Evolutionary conservation across 1,284 basidiomycete species (phyloP), one percentile per base, ranked within the genome.

Genomic region (Cutaneotrichosporon dermatis): DNA sequence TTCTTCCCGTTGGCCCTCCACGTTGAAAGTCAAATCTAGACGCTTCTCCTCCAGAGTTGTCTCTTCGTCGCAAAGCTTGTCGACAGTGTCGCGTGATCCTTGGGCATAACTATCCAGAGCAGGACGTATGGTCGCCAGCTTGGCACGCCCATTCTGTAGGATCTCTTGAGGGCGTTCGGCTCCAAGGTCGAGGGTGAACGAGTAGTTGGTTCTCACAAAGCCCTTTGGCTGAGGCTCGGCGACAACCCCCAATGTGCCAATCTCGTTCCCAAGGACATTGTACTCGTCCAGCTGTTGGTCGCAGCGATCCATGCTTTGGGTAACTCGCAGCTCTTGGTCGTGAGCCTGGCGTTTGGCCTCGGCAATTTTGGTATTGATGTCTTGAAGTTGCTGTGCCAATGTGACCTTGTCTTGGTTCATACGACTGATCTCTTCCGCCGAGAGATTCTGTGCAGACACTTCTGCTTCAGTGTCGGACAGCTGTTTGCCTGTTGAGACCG

Each of bases 391-490:
- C 82, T 85, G 35, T 82, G 79, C 55, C 25, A 94, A 80, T 16
- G 80, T 83, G 68, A 91, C 88, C 64, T 89, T 87, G 65, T 92
- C 90, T 12, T 85, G 85, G 66, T 87, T 92, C 90, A 94, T 93
- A 40, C 86, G 85, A 51, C 83, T 79, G 45, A 92, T 89, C 76
- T 94, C 90, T 72, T 92, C 89, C 0, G 87, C 87, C 1, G 87
- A 84, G 37, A 94, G 82, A 70, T 93, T 92, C 74, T 94, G 91
- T 42, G 82, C 84, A 66, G 85, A 85, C 16, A 94, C 88, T 10
- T 88, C 83, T 1, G 83, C 81, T 8, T 80, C 77, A 33, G 90
- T 80, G 58, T 82, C 82, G n/a, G 79, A 79, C 60, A 87, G 83
- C 66, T 92, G 88, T 37, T 76, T 15, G 6, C 68, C 66, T 1